These are phyloP conservation scores for Hyphodiscus sp. DNA, from an alignment of 2,329 filamentous ascomycete genomes.

Conservation along the genomic window DNA sequence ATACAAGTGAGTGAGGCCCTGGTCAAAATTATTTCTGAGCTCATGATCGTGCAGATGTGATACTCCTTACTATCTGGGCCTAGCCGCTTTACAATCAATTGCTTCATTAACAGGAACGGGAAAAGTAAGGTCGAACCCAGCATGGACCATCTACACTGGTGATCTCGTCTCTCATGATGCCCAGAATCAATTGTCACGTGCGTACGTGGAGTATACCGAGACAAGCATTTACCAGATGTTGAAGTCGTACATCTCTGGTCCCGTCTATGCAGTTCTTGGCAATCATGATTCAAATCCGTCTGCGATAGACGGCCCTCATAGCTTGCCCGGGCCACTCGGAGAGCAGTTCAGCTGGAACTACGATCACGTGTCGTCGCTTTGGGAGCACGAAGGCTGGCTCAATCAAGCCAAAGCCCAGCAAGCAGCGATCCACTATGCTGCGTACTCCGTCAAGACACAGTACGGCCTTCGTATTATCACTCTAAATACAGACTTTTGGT, in stretches of 20 bases:
- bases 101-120: conserved; percentile 49
- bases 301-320: conserved; percentile 46
- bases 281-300: conserved; percentile 52
- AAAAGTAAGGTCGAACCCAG: conserved; percentile 35
- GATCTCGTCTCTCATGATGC: conserved; percentile 50
- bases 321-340: conserved; percentile 44
- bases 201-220: conserved; percentile 48
- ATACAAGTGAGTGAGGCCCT: conserved; percentile 32
- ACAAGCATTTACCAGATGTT: conserved; percentile 47
- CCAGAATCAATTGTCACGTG: conserved; percentile 43
- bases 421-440: conserved; percentile 47
- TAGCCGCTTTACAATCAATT: conserved; percentile 49
- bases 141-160: conserved; percentile 50
- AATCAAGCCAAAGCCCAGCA: conserved; percentile 36
- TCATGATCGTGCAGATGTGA: conserved; percentile 37
- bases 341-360: conserved; percentile 53
- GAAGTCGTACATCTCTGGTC: conserved; percentile 48
- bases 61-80: conserved; percentile 49
- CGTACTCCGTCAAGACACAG: conserved; percentile 47
- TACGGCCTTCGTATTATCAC: conserved; percentile 46
- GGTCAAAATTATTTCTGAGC: neutral
- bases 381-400: conserved; percentile 51
- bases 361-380: conserved; percentile 46
- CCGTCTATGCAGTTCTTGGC: conserved; percentile 49
- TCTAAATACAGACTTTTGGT: conserved; percentile 46